phyloP scores from a whole-genome alignment of 2,329 filamentous ascomycete species.

The Stachybotrys chlorohalonatus region DNA sequence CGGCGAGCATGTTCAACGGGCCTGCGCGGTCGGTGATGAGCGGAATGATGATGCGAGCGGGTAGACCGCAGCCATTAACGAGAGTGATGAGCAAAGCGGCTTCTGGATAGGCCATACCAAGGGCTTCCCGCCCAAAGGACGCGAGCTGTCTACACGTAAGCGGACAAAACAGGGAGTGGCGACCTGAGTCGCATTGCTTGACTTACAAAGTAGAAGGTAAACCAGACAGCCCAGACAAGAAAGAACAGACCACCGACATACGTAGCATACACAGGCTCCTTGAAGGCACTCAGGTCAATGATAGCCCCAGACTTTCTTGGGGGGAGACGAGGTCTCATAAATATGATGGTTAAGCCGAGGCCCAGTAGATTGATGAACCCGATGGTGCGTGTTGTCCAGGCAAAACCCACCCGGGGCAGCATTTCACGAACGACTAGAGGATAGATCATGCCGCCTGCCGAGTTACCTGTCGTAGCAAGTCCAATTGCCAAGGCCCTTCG shows the following conservation, averaged over 20 bases:
- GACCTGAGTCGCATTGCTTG: not conserved
- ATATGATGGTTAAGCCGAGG: constrained; percentile 48
- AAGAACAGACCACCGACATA: constrained; percentile 28
- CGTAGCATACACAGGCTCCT: constrained; percentile 20
- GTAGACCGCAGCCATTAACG: constrained; percentile 28
- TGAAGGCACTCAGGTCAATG: constrained; percentile 24
- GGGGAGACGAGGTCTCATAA: constrained; percentile 19
- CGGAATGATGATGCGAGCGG: constrained; percentile 25
- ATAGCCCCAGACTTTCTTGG: constrained; percentile 12
- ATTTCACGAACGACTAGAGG: constrained; percentile 44
- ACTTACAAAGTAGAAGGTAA: constrained; percentile 32
- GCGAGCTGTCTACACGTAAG: constrained; percentile 9
- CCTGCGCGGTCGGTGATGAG: constrained; percentile 26
- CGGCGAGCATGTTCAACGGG: constrained; percentile 23
- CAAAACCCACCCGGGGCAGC: constrained; percentile 42
- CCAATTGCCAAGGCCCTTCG: constrained; percentile 47
- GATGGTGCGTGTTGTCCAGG: constrained; percentile 49
- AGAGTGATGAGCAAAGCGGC: constrained; percentile 27
- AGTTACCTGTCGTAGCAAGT: constrained; percentile 46
- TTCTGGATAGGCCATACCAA: constrained; percentile 23
- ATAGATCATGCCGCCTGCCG: constrained; percentile 43
- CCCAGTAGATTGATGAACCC: constrained; percentile 63
- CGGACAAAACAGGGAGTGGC: accelerated
- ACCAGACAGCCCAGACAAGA: constrained; percentile 31
- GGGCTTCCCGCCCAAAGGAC: constrained; percentile 14